Conservation (phyloP, 1,139 yeast genomes). For the Saccharomyces hybrid region DNA sequence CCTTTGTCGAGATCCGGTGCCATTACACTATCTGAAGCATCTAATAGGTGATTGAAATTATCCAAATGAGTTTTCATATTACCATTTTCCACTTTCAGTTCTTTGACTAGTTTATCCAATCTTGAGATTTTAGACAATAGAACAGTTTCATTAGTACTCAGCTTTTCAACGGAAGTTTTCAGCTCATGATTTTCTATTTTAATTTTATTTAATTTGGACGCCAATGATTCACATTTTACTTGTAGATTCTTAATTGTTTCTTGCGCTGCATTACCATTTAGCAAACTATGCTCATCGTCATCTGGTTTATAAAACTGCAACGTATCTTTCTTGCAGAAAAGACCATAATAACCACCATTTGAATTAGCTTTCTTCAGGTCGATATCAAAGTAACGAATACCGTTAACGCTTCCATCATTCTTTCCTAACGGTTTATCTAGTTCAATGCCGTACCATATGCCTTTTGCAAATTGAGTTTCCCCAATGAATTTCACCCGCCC, state of each 20-base stretch:
- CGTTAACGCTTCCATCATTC: conserved; percentile 71
- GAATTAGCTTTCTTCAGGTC: conserved; percentile 20
- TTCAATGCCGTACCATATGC: conserved; percentile 75
- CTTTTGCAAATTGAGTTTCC: conserved; percentile 49
- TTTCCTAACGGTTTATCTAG: conserved; percentile 58
- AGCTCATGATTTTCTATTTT: conserved; percentile 15
- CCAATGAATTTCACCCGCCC: conserved; percentile 50
- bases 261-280: conserved; percentile 42
- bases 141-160: conserved; percentile 40
- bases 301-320: conserved; percentile 9
- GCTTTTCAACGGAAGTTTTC: conserved; percentile 44
- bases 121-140: background rate
- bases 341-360: conserved; percentile 42
- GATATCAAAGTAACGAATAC: conserved; percentile 50
- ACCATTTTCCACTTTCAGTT: conserved; percentile 35
- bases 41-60: conserved; percentile 41
- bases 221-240: conserved; percentile 26
- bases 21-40: conserved; percentile 34
- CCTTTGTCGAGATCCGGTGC: conserved; percentile 16
- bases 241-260: conserved; percentile 27
- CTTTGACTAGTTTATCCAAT: conserved; percentile 5
- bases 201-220: background rate
- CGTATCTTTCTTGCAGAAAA: conserved; percentile 42
- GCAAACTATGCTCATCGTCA: conserved; percentile 24
- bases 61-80: conserved; percentile 37